Conservation (phyloP, 2,329 filamentous ascomycete species). For the Trichoderma sp. region DNA sequence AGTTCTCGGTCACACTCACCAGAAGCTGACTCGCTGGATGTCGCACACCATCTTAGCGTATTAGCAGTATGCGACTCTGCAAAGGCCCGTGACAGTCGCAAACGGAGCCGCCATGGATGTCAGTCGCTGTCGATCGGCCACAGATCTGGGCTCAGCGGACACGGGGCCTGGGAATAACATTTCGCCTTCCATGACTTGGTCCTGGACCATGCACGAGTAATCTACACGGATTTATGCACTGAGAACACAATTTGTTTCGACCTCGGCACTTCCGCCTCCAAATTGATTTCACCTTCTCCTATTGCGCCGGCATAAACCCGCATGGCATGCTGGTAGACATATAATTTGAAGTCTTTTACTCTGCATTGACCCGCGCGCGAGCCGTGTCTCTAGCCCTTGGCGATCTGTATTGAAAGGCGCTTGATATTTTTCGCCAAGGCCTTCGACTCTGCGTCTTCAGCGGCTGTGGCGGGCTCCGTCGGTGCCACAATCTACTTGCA, state of each 20-base stretch:
- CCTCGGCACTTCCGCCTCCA: conserved; percentile 5
- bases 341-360: neutral
- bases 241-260: neutral
- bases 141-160: neutral
- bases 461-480: conserved; percentile 16
- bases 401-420: neutral
- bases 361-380: neutral
- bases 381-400: neutral
- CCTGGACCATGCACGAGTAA: neutral
- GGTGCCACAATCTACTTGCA: neutral
- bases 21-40: conserved; percentile 7
- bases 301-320: neutral
- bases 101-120: neutral
- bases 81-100: conserved; percentile 3
- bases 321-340: neutral
- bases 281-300: neutral
- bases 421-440: neutral
- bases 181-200: neutral
- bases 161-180: neutral
- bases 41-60: conserved; percentile 11
- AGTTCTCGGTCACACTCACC: neutral
- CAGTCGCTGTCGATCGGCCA: neutral
- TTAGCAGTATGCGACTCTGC: neutral
- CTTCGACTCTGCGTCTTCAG: conserved; percentile 6
- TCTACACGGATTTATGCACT: neutral